Conservation (phyloP, 208 protist genomes). For the Trypanosoma melophagium region DNA sequence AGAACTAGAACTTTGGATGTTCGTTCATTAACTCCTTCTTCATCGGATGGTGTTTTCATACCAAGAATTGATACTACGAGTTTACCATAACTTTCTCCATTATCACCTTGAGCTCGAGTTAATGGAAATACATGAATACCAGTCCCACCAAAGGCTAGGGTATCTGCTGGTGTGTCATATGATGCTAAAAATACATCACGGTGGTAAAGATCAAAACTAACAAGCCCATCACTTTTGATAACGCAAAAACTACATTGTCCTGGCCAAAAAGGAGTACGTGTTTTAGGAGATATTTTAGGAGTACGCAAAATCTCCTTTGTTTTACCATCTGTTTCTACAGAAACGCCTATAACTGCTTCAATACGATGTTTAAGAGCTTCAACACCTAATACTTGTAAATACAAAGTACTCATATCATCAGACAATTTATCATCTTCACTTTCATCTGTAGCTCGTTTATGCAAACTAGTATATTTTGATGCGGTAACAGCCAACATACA, state of each 20-base stretch:
- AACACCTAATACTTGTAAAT: constrained; percentile 70
- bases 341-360: constrained; percentile 60
- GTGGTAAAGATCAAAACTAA: constrained; percentile 78
- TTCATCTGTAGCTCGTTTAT: constrained; percentile 39
- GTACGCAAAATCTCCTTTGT: constrained; percentile 57
- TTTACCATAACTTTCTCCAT: constrained; percentile 55
- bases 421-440: constrained; percentile 18
- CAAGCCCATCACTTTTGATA: constrained; percentile 46
- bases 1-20: constrained; percentile 46
- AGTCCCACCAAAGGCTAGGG: constrained; percentile 73
- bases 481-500: constrained; percentile 73
- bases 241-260: constrained; percentile 50
- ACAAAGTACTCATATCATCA: constrained; percentile 41
- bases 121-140: constrained; percentile 64
- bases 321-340: constrained; percentile 39
- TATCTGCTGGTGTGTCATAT: constrained; percentile 65
- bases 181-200: constrained; percentile 63
- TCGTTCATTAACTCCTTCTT: constrained; percentile 35
- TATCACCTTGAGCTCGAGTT: constrained; percentile 31
- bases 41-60: constrained; percentile 27
- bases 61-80: constrained; percentile 62
- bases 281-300: constrained; percentile 55
- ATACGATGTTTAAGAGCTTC: constrained; percentile 79
- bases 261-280: constrained; percentile 70
- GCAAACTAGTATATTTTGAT: constrained; percentile 60